Evolutionary conservation across 1,139 yeast genomes (phyloP), one percentile per base, ranked within the genome.

Genomic region (Pichia sp.): DNA sequence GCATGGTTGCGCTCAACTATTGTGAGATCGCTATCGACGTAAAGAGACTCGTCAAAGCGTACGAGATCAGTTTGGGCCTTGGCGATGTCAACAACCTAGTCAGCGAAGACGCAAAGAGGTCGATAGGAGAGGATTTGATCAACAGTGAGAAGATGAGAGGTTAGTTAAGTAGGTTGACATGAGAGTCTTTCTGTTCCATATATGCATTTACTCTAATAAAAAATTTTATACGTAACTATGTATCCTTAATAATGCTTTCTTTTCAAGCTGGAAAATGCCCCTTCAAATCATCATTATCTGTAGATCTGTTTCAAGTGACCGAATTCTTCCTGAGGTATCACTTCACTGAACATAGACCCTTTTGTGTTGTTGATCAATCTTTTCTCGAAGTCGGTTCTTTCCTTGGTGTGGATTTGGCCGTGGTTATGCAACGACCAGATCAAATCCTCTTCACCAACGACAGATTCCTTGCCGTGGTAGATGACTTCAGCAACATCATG

Each of bases 11-110:
- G 0, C 75, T 93, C 60, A 87, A 90, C 30, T 79, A 78, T 62
- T 85, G 92, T 60, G 96, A 89, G 65, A 78, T 93, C 58, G 96
- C 96, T 8, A 85, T 93, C 52, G 89, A 90, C 47, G 97, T 90
- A 60, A 81, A 82, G 57, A 75, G 98, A 63, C 79, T 93, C 16
- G 78, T 82, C 19, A 79, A 84, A 67, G 95, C 95, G 0, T 93
- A 92, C 69, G 98, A 93, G 66, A 92, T 96, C 16, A 87, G 96
- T 72, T 76, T 89, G 75, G 87, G 85, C 4, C 88, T 83, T 66
- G 81, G 82, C 10, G 81, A 84, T 59, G 82, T 86, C 1, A 96
- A 95, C 13, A 80, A 80, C 52, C 74, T 93, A 65, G 82, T 89
- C 38, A 90, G 84, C 58, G 82, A 80, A 60, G 95, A 87, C 43